A percentile compares a stretch with the other conserved stretches of the same genome.
These are phyloP conservation scores for Euphorbia lathyris DNA, from an alignment of 345 rosid species.

Conservation along the genomic window DNA sequence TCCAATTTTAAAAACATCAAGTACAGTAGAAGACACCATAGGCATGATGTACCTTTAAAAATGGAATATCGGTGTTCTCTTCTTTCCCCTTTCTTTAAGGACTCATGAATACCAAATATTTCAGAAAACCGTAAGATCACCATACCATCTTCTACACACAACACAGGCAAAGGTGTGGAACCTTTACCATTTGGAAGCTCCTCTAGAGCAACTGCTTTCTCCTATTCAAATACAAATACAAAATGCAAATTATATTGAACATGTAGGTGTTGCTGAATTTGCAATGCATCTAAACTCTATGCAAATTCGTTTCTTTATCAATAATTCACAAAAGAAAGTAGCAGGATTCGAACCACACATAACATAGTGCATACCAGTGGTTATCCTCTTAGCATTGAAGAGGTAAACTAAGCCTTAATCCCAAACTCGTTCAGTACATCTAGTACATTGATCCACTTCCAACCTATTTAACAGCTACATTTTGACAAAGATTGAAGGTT, in stretches of 20 bases:
- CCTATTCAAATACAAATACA: conserved; percentile 8
- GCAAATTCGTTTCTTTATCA: neutral
- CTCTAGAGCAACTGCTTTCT: conserved; percentile 34
- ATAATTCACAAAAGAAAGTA: neutral
- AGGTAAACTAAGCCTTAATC: neutral
- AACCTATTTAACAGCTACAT: neutral
- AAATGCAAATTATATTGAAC: conserved; percentile 1
- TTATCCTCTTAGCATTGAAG: neutral
- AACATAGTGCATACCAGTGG: neutral
- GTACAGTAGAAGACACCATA: neutral
- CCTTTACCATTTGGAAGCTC: conserved; percentile 42
- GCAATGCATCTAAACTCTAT: neutral
- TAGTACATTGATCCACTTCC: neutral
- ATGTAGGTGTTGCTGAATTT: neutral
- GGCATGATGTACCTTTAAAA: conserved; percentile 53
- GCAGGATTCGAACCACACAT: neutral
- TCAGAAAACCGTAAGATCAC: conserved; percentile 90
- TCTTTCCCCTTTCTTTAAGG: conserved; percentile 57
- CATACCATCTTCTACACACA: conserved; percentile 80
- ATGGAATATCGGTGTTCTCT: conserved; percentile 56
- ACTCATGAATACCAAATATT: conserved; percentile 87
- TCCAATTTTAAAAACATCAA: neutral
- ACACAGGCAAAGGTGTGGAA: conserved; percentile 64
- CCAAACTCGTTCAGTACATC: neutral
- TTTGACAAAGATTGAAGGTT: neutral